Evolutionary conservation across 2,329 filamentous ascomycete genomes (phyloP).

Genomic region (Aspergillus aculeatinus): DNA sequence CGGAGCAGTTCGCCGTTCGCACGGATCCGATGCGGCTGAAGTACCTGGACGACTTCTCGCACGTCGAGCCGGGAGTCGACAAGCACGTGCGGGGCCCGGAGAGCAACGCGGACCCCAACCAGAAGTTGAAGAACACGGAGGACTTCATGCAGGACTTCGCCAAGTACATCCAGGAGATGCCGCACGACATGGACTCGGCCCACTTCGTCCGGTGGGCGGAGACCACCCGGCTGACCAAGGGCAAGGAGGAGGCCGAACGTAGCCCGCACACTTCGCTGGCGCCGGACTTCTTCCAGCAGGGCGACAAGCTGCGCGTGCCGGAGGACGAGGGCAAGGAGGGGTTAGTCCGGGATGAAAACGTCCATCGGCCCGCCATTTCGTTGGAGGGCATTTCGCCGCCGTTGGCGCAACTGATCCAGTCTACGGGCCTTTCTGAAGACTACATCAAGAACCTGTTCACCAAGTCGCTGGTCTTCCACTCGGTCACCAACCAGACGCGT

Average conservation of each 20-base stretch:
- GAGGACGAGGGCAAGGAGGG: conserved; percentile 13
- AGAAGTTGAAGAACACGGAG: conserved; percentile 61
- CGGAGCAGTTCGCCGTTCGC: conserved; percentile 69
- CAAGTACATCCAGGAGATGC: conserved; percentile 48
- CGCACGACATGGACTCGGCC: conserved; percentile 45
- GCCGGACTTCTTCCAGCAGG: conserved; percentile 52
- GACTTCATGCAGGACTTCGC: conserved; percentile 62
- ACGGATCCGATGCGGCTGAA: conserved; percentile 69
- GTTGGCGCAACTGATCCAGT: conserved; percentile 54
- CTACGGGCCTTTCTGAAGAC: conserved; percentile 54
- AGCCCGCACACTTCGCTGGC: conserved; percentile 51
- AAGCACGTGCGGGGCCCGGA: conserved; percentile 56
- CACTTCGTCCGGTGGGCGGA: conserved; percentile 47
- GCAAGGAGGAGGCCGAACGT: conserved; percentile 51
- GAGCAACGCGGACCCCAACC: conserved; percentile 55
- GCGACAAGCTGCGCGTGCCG: conserved; percentile 31
- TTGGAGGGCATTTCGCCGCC: conserved; percentile 38
- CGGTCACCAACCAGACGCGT: conserved; percentile 88
- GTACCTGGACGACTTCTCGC: conserved; percentile 81
- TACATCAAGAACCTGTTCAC: conserved; percentile 56
- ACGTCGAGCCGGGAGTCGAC: conserved; percentile 75
- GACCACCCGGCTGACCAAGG: conserved; percentile 51
- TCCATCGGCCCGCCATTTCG: conserved; percentile 26
- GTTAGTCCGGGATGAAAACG: conserved; percentile 5
- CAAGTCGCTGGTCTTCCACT: conserved; percentile 72